Percentiles rank a stretch among this genome's conserved stretches.
These are phyloP conservation scores for Nannizziopsis arthrosporioides DNA, from an alignment of 2,329 filamentous ascomycete genomes.

Conservation along the genomic window DNA sequence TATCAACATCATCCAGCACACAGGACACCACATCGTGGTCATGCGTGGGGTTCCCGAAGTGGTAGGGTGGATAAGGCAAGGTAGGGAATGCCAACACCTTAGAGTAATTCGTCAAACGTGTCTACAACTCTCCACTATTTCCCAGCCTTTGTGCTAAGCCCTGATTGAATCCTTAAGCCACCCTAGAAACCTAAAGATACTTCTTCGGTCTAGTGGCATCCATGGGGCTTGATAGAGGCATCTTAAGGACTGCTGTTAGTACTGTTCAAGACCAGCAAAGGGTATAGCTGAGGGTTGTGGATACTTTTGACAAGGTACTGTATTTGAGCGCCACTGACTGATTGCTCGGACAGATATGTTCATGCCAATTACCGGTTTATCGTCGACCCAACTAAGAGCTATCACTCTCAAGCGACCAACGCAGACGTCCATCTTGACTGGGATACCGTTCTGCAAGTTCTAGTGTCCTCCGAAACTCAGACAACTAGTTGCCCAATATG, in stretches of 20 bases:
- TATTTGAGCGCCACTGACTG: slow-evolving; percentile 7
- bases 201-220: no score
- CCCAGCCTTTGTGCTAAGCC: no score
- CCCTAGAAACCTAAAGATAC: no score
- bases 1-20: slow-evolving; percentile 45
- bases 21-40: slow-evolving; percentile 54
- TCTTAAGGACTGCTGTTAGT: no score
- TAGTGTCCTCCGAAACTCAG: slow-evolving; percentile 84
- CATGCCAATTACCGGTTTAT: slow-evolving; percentile 98
- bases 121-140: not conserved
- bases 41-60: slow-evolving; percentile 74
- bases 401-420: slow-evolving; percentile 67
- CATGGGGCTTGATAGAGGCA: no score
- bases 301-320: no score
- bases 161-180: no score
- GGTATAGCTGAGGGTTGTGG: no score
- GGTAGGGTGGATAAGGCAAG: slow-evolving; percentile 82
- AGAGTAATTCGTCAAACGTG: not conserved
- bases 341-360: slow-evolving; percentile 56
- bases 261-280: no score
- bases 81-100: slow-evolving; percentile 34
- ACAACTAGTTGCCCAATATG: slow-evolving; percentile 86
- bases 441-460: slow-evolving; percentile 78
- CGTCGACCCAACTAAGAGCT: slow-evolving; percentile 69
- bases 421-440: slow-evolving; percentile 85